These are phyloP conservation scores for Xerocomus cyaneibrunnescens DNA, from an alignment of 1,284 basidiomycete species.

Conservation along the genomic window DNA sequence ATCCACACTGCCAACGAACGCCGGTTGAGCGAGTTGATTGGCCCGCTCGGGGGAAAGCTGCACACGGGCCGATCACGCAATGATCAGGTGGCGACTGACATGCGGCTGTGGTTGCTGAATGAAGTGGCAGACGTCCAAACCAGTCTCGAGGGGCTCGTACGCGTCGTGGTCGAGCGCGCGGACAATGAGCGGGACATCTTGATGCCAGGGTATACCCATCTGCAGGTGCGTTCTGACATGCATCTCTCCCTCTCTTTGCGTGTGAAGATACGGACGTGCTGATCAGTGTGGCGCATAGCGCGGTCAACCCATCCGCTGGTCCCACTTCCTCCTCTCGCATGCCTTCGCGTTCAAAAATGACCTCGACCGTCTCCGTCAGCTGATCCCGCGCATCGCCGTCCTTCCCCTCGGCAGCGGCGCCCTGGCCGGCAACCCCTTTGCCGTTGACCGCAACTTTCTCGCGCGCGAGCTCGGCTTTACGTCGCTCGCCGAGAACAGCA, in stretches of 20 bases:
- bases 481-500: conserved; percentile 87
- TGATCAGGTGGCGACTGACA: conserved; percentile 97
- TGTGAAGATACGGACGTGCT: too few species aligned
- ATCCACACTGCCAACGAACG: conserved; percentile 99
- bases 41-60: conserved; percentile 86
- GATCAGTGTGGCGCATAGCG: conserved; percentile 50
- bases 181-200: conserved; percentile 90
- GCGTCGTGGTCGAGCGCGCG: conserved; percentile 88
- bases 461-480: conserved; percentile 83
- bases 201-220: conserved; percentile 96
- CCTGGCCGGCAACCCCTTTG: conserved; percentile 95
- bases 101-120: conserved; percentile 93
- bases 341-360: conserved; percentile 90
- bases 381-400: conserved; percentile 87
- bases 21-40: conserved; percentile 90
- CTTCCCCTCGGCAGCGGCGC: conserved; percentile 94
- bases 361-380: conserved; percentile 82
- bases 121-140: conserved; percentile 71
- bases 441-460: conserved; percentile 87
- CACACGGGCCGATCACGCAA: conserved; percentile 97
- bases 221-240: conserved; percentile 60
- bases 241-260: neutral
- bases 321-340: conserved; percentile 93
- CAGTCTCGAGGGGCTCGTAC: conserved; percentile 78
- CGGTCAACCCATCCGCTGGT: conserved; percentile 98